These are phyloP conservation scores for Eleusine coracana DNA, from an alignment of 176 grass and related monocot species.

Conservation along the genomic window DNA sequence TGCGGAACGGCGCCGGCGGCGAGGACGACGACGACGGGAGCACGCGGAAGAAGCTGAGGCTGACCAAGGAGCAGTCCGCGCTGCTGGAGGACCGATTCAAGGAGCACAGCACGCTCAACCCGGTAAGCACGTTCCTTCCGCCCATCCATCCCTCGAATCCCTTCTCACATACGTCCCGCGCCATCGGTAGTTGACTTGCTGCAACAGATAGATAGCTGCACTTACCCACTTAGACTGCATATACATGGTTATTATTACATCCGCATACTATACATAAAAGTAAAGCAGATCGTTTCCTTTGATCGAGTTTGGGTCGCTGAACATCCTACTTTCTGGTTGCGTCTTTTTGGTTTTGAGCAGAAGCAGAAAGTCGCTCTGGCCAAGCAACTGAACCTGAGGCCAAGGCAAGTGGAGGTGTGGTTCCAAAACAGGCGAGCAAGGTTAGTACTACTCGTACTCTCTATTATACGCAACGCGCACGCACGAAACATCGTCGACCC, in stretches of 20 bases:
- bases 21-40: conserved; percentile 87
- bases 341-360: conserved; percentile 55
- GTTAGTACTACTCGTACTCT: conserved; percentile 34
- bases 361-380: conserved; percentile 96
- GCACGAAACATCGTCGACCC: too few relatives aligned
- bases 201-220: conserved; percentile 20
- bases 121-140: conserved; percentile 45
- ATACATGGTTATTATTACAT: neutral
- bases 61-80: conserved; percentile 96
- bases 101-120: conserved; percentile 97
- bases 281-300: neutral
- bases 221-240: conserved; percentile 24
- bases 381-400: conserved; percentile 90
- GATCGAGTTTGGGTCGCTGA: neutral
- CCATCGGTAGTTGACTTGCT: conserved; percentile 21
- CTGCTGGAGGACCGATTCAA: conserved; percentile 92
- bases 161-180: neutral
- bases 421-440: conserved; percentile 98
- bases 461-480: neutral
- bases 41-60: conserved; percentile 86
- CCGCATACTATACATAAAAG: neutral
- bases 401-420: conserved; percentile 98
- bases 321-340: conserved; percentile 6
- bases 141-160: too few relatives aligned
- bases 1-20: neutral